phyloP scores from a whole-genome alignment of 164 flowering plant species.

The Macadamia tetraphylla region DNA sequence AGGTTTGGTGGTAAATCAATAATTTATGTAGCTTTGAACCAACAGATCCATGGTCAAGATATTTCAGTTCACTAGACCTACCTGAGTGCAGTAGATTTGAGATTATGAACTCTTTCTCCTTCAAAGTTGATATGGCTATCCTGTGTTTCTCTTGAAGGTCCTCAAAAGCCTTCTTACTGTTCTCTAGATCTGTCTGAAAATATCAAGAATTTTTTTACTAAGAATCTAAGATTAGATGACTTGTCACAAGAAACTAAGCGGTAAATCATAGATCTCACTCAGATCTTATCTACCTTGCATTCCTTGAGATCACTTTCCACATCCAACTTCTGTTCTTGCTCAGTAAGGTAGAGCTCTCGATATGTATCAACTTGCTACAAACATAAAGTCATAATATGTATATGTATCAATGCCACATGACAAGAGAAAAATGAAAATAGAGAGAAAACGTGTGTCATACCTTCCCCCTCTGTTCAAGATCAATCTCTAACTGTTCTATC shows the following conservation, averaged over 20 bases:
- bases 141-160: slow-evolving; percentile 60
- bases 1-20: background rate
- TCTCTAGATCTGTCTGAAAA: slow-evolving; percentile 52
- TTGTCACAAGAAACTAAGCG: background rate
- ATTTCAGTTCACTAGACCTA: slow-evolving; percentile 10
- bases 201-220: slow-evolving; percentile 1
- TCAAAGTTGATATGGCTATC: slow-evolving; percentile 32
- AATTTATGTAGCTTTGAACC: background rate
- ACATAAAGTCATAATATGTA: background rate
- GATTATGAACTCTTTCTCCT: slow-evolving; percentile 64
- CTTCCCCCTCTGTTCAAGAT: slow-evolving; percentile 53
- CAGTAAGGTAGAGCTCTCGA: slow-evolving; percentile 54
- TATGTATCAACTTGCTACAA: slow-evolving; percentile 52
- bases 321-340: slow-evolving; percentile 57
- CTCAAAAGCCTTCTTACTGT: slow-evolving; percentile 39
- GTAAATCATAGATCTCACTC: background rate
- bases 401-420: background rate
- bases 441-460: slow-evolving; percentile 23
- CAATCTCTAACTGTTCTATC: slow-evolving; percentile 66
- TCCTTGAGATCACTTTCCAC: slow-evolving; percentile 56
- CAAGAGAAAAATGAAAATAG: background rate
- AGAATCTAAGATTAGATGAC: slow-evolving; percentile 1
- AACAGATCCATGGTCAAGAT: background rate
- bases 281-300: slow-evolving; percentile 50
- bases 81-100: slow-evolving; percentile 61